A percentile compares a stretch with the other conserved stretches of the same genome.
These are phyloP conservation scores for Penicillium sp. DNA, from an alignment of 2,329 filamentous ascomycete species.

Conservation along the genomic window DNA sequence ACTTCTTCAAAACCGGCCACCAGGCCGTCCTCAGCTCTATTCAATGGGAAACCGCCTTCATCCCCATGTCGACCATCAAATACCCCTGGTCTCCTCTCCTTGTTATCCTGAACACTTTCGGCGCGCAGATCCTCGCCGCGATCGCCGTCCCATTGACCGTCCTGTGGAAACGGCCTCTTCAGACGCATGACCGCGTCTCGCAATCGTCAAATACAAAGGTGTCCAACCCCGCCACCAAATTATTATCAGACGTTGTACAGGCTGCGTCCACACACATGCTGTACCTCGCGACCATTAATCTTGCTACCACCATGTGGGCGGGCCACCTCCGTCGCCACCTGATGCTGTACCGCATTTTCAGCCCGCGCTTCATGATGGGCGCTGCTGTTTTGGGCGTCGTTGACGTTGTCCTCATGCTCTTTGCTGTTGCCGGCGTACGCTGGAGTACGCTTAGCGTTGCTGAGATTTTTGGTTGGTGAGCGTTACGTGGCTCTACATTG, in stretches of 20 bases:
- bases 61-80: slow-evolving; percentile 76
- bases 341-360: slow-evolving; percentile 96
- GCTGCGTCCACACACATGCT: slow-evolving; percentile 74
- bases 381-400: slow-evolving; percentile 72
- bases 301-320: slow-evolving; percentile 89
- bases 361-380: slow-evolving; percentile 85
- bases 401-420: slow-evolving; percentile 71
- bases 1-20: slow-evolving; percentile 98
- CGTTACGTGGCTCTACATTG: not conserved
- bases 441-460: slow-evolving; percentile 77
- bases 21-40: slow-evolving; percentile 85
- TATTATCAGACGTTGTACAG: slow-evolving; percentile 71
- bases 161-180: slow-evolving; percentile 86
- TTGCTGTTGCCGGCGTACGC: slow-evolving; percentile 74
- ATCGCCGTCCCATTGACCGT: slow-evolving; percentile 77
- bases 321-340: slow-evolving; percentile 85
- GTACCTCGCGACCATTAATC: slow-evolving; percentile 79
- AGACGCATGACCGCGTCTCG: slow-evolving; percentile 58
- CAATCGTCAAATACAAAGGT: slow-evolving; percentile 23
- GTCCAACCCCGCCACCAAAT: slow-evolving; percentile 35
- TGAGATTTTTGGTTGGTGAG: slow-evolving; percentile 83
- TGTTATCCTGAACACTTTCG: slow-evolving; percentile 84
- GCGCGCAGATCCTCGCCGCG: slow-evolving; percentile 81
- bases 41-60: slow-evolving; percentile 95
- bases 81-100: slow-evolving; percentile 90